Base-by-base conservation (phyloP, 768 basidiomycete species). In the Boletellus sp. region DNA sequence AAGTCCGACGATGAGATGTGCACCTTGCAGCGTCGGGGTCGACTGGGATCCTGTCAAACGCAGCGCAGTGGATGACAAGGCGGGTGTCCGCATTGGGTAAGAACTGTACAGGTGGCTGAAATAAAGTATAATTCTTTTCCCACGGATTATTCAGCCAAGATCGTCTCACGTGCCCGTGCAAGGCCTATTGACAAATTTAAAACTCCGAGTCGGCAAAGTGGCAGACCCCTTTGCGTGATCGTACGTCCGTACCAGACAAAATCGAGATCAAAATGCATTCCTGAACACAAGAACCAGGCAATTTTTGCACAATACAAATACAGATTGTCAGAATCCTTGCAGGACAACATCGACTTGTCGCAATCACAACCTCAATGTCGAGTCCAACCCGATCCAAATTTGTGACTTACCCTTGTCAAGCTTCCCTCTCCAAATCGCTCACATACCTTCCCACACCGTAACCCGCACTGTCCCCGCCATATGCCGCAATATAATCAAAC, bases 401-500 rank as follows among this genome's bases (percentile, higher is more conserved):
- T 7, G 20, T 1, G n/a, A 24, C 17, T 15, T 7, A 20, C 24
- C 13, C 26, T 19, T 19, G 11, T 42, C 34, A 36, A 39, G 36
- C 50, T 22, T 26, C 20, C 20, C 9, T 45, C 19, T 78, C 77
- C 59, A 79, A 58, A 61, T 78, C 69, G 35, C 76, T 79, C 23
- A 76, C 68, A 56, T 76, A 79, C 57, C 59, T 72, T 19, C 76
- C 76, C 17, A 70, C 62, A 16, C 61, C 67, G 63, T 80, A 79
- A 20, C 71, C 74, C 26, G 32, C 52, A 15, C 46, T 43, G 26
- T 61, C 61, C 17, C 47, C 58, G 63, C 64, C 54, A 65, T 87
- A 85, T 23, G 79, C 82, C 40, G 74, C 72, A 41, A 82, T 72
- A 52, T 84, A 82, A 60, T 84, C 83, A 56, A 78, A 82, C 13